Conservation (phyloP, 1,139 yeast genomes). For the Yamadazyma conglobata region DNA sequence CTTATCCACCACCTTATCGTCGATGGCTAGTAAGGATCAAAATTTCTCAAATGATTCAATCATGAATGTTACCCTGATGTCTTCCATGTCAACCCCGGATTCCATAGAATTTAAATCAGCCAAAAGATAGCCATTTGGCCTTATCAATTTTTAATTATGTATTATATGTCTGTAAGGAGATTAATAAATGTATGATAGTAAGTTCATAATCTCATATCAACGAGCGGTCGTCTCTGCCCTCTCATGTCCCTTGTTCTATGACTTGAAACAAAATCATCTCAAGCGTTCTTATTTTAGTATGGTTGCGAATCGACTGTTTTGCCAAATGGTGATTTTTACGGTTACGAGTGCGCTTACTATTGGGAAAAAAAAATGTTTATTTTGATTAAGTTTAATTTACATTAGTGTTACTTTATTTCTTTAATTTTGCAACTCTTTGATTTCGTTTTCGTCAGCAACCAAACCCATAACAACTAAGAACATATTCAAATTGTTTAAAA, state of each 20-base stretch:
- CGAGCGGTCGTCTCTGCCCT: too few species aligned
- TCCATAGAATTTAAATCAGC: conserved; percentile 10
- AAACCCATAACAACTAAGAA: conserved; percentile 96
- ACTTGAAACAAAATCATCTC: too few species aligned
- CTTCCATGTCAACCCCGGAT: conserved; percentile 20
- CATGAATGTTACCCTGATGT: conserved; percentile 9
- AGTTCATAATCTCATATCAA: too few species aligned
- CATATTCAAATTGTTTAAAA: conserved; percentile 80
- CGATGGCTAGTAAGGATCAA: conserved; percentile 21
- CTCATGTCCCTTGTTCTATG: too few species aligned
- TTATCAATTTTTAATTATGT: too few species aligned
- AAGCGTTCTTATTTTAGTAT: too few species aligned
- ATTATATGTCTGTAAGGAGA: conserved; percentile 1
- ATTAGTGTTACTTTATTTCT: neutral
- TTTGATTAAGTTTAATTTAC: neutral
- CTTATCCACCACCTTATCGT: conserved; percentile 19
- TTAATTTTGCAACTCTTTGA: conserved; percentile 42
- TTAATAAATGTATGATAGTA: too few species aligned
- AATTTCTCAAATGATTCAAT: conserved; percentile 12
- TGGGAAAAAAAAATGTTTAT: too few species aligned
- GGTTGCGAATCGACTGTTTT: too few species aligned
- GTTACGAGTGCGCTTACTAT: neutral
- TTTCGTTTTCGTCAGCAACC: conserved; percentile 73
- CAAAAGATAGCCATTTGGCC: neutral
- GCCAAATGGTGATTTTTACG: neutral